These are phyloP conservation scores for Platismatia glauca DNA, from an alignment of 495 filamentous ascomycete species.

Conservation along the genomic window DNA sequence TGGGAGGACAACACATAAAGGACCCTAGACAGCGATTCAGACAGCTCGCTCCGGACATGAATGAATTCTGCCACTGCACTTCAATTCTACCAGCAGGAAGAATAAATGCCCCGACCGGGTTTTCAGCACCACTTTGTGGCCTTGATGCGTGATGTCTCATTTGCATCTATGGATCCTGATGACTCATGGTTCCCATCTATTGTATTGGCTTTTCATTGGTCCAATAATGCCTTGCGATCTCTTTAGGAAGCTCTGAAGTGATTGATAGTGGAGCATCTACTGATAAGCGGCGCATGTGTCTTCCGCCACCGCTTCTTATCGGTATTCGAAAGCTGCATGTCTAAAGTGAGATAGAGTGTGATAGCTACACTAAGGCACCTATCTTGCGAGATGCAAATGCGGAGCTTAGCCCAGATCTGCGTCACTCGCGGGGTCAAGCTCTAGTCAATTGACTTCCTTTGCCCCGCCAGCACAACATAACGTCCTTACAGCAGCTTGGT, in stretches of 20 bases:
- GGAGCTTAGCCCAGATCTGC: conserved; percentile 3
- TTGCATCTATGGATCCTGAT: not conserved
- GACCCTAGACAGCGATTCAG: not conserved
- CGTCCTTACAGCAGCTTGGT: not conserved
- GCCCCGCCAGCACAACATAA: conserved; percentile 6
- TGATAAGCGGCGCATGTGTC: conserved; percentile 6
- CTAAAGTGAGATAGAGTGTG: no score
- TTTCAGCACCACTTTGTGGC: no score
- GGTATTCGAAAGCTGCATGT: not conserved
- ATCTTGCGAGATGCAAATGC: conserved; percentile 11
- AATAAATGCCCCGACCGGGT: not conserved
- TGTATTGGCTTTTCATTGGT: not conserved
- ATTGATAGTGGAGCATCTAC: not conserved
- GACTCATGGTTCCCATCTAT: not conserved
- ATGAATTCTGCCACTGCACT: not conserved
- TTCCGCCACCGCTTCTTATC: not conserved
- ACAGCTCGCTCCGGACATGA: not conserved
- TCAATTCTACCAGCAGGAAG: not conserved
- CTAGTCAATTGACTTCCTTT: conserved; percentile 16
- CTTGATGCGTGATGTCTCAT: not conserved
- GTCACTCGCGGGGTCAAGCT: conserved; percentile 11
- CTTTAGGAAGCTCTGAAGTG: conserved; percentile 6
- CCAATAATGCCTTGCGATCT: not conserved
- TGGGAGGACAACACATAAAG: not conserved
- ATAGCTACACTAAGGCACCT: no score